Evolutionary conservation across 2,329 filamentous ascomycete species (phyloP), one percentile per base, ranked within the genome.

Genomic region (Fusarium brevicatenulatum): DNA sequence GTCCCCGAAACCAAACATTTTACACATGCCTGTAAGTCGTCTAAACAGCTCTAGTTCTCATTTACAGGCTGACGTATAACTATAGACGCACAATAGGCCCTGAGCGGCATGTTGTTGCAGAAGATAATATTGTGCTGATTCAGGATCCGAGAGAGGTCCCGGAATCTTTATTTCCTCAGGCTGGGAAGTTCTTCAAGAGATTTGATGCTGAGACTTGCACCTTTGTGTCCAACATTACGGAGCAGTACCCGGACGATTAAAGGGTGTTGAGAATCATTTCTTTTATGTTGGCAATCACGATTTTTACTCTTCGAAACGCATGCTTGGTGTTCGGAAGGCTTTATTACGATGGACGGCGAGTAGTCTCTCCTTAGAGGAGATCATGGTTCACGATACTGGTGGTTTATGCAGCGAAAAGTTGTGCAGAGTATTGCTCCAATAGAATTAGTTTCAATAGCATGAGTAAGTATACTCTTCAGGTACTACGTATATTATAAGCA

Each of bases 181-280:
- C 95, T 7, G 96, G 96, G 1, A 92, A 91, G 76, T 94, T 93
- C 81, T 98, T 99, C 81, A 97, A 94, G 81, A 87, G 94, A 46
- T 98, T 95, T 86, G 93, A 98, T 81, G 78, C 81, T 9, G 84
- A 83, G 39, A 86, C 82, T 1, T 90, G 90, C 73, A 86, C 83
- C 8, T 99, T 98, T 83, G 87, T 97, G 37, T 97, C 94, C 76
- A 98, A 98, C 81, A 78, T 89, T 37, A 82, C 83, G 75, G 93
- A 97, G 76, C 91, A 95, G 78, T 98, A 95, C 81, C 95, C 95
- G 2, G 92, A 97, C 78, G 94, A 97, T 82, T 97, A 72, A 79
- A 52, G 46, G 32, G 23, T n/a, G 34, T 36, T 21, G 13, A 52
- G 21, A 40, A 44, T n/a, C 23, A 50, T 25, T 46, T 36, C 32